Conservation (phyloP, 163 green algal species). For the Volvox carteri region DNA sequence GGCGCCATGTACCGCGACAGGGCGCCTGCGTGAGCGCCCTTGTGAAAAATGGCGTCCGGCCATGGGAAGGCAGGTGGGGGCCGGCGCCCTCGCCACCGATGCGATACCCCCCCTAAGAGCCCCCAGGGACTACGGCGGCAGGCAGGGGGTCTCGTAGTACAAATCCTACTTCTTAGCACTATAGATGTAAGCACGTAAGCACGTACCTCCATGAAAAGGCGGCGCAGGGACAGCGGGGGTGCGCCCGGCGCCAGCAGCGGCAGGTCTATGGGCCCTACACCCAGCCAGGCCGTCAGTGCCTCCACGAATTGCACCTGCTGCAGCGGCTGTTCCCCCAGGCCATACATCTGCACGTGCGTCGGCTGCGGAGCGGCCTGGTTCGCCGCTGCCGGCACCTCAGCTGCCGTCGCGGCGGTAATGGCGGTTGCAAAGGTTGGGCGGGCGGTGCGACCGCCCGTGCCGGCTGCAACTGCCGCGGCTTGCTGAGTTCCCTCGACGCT, state of each 20-base stretch:
- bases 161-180: too few species aligned
- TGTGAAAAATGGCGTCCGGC: too few species aligned
- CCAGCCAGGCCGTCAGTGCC: slow-evolving; percentile 27
- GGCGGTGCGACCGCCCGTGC: too few species aligned
- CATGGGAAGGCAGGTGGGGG: too few species aligned
- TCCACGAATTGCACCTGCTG: background rate
- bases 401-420: background rate
- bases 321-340: background rate
- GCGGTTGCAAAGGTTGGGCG: background rate
- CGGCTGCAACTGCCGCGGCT: too few species aligned
- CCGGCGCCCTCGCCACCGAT: too few species aligned
- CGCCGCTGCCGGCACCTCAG: background rate
- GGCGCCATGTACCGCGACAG: too few species aligned
- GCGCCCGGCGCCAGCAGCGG: slow-evolving; percentile 39
- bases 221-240: slow-evolving; percentile 22
- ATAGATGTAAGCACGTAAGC: too few species aligned
- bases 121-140: too few species aligned
- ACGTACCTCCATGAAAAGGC: slow-evolving; percentile 40
- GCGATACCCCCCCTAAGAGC: too few species aligned
- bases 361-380: background rate
- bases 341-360: slow-evolving; percentile 47
- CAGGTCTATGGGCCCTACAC: background rate
- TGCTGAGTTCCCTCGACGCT: background rate
- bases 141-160: too few species aligned
- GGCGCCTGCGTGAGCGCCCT: too few species aligned